Base-by-base conservation (phyloP, 139 green algal genomes). In the Medakamo hakoo region DNA sequence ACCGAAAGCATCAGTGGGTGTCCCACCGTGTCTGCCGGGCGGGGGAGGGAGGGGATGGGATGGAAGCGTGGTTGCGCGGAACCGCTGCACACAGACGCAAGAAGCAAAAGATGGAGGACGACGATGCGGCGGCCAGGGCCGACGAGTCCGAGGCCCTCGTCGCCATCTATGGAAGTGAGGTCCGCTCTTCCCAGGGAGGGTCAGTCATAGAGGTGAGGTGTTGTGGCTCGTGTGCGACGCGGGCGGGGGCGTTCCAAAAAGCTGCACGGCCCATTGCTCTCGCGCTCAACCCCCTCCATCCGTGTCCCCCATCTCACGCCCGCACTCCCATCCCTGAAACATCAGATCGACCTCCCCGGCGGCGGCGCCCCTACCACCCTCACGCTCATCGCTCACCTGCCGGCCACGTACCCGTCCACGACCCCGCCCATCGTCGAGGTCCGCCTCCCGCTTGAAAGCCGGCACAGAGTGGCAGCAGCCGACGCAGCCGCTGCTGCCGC, bases 141-240 rank as follows among this genome's bases (percentile, higher is more conserved):
- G 80, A 89, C 29, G 84, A 90, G 68, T 55, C 84, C 0, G 63
- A 62, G 14, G 80, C 78, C 0, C 28, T 90, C 29, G 61, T 75
- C 18, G 74, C 81, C 24, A 92, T 92, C 4, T 88, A 78, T 60
- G 82, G 40, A 52, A 16, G 16, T n/a, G n/a, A n/a, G n/a, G n/a
- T n/a, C n/a, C n/a, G n/a, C n/a, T n/a, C n/a, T n/a, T n/a, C n/a
- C n/a, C n/a, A n/a, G n/a, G n/a, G n/a, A n/a, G n/a, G n/a, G n/a
- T n/a, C n/a, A n/a, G n/a, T n/a, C n/a, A n/a, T n/a, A n/a, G n/a
- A n/a, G n/a, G n/a, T n/a, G n/a, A n/a, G n/a, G n/a, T n/a, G n/a
- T n/a, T n/a, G n/a, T n/a, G n/a, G n/a, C n/a, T n/a, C n/a, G n/a
- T n/a, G n/a, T n/a, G n/a, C 40, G 40, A 52, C 40, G 40, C 40